phyloP scores from a whole-genome alignment of 257 asterid genomes.

The Haberlea rhodopensis region DNA sequence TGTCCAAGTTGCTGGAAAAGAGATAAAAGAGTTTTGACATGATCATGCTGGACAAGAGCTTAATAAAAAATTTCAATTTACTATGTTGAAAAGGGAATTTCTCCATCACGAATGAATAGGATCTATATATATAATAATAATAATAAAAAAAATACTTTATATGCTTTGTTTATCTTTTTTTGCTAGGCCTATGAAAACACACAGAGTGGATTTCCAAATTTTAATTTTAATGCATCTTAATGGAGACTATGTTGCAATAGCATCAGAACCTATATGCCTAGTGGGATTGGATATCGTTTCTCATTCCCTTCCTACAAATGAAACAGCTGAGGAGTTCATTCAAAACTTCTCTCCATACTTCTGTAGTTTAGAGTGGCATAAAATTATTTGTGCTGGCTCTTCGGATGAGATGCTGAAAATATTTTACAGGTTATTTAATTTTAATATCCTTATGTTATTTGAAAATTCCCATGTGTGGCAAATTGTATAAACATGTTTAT shows the following conservation, averaged over 20 bases:
- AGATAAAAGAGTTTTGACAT: too few species aligned
- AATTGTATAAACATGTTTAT: too few species aligned
- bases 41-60: too few species aligned
- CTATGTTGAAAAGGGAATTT: too few species aligned
- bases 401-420: conserved; percentile 50
- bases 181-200: conserved; percentile 47
- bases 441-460: neutral
- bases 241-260: conserved; percentile 88
- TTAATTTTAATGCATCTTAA: conserved; percentile 86
- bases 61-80: too few species aligned
- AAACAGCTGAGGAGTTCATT: conserved; percentile 55
- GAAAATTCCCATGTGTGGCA: neutral
- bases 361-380: conserved; percentile 69
- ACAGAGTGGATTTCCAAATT: conserved; percentile 51
- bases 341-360: conserved; percentile 62
- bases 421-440: conserved; percentile 55
- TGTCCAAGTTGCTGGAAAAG: too few species aligned
- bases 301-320: conserved; percentile 57
- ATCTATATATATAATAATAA: too few species aligned
- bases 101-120: too few species aligned
- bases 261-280: conserved; percentile 88
- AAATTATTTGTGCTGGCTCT: conserved; percentile 46
- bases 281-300: conserved; percentile 85
- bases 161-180: too few species aligned
- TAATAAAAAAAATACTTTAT: too few species aligned